Evolutionary conservation across 2,329 filamentous ascomycete species (phyloP).

Genomic region (Nectriaceae sp.): DNA sequence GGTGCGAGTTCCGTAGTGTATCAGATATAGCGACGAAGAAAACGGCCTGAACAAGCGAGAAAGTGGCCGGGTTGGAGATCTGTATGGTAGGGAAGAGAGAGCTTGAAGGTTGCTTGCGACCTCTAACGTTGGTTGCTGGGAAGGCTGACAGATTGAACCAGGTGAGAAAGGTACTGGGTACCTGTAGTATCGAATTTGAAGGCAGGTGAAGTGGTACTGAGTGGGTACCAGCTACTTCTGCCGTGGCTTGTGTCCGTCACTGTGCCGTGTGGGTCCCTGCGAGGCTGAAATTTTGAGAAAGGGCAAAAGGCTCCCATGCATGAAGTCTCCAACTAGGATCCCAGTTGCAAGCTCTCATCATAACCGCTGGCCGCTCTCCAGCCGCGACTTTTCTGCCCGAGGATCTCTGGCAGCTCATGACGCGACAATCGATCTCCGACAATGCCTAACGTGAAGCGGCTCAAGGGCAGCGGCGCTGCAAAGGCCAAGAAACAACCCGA

Average conservation of each 20-base stretch:
- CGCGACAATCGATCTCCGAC: conserved; percentile 20
- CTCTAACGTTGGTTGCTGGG: conserved; percentile 4
- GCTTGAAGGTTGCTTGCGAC: not conserved
- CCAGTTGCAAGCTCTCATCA: conserved; percentile 14
- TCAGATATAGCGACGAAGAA: too few relatives aligned
- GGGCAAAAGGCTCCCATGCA: conserved; percentile 11
- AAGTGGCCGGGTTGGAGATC: too few relatives aligned
- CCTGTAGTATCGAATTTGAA: not conserved
- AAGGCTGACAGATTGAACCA: conserved; percentile 25
- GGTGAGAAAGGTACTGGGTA: conserved; percentile 11
- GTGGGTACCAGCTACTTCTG: conserved; percentile 16
- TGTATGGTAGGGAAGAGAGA: not conserved
- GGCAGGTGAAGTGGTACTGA: too few relatives aligned
- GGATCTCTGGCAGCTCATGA: conserved; percentile 18
- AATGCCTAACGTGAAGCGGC: conserved; percentile 63
- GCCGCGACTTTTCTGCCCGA: conserved; percentile 8
- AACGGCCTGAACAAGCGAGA: not conserved
- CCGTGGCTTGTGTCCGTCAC: conserved; percentile 13
- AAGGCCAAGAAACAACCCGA: conserved; percentile 35
- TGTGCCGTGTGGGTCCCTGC: conserved; percentile 28
- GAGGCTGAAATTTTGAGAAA: conserved; percentile 39
- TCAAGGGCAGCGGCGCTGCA: conserved; percentile 53
- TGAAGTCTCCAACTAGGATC: conserved; percentile 21
- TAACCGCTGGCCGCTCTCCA: conserved; percentile 10
- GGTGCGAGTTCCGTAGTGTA: not conserved